A percentile compares a stretch with the other conserved stretches of the same genome.
phyloP scores from a whole-genome alignment of 805 yeast species.

The Candida loeiensis region DNA sequence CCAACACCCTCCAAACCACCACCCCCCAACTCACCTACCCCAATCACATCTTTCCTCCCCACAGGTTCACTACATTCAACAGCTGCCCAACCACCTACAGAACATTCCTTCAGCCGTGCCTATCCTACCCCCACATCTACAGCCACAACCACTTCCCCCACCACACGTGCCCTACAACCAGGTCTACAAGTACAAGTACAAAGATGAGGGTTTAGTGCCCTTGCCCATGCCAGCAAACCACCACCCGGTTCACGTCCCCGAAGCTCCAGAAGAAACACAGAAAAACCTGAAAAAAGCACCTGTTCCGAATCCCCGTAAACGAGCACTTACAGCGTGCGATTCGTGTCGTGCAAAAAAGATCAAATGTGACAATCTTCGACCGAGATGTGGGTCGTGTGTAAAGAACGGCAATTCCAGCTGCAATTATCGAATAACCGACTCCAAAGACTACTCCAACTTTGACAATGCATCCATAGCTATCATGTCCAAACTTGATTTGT shows the following conservation, averaged over 20 bases:
- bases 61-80: constrained; percentile 5
- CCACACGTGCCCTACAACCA: constrained; percentile 2
- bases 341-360: constrained; percentile 34
- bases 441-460: constrained; percentile 18
- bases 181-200: constrained; percentile 4
- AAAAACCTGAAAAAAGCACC: background rate
- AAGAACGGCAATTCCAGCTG: constrained; percentile 26
- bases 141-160: constrained; percentile 6
- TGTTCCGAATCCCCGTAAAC: constrained; percentile 15
- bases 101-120: background rate
- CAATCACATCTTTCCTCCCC: too few relatives aligned
- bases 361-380: constrained; percentile 36
- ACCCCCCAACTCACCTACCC: constrained; percentile 7
- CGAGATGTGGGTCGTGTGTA: constrained; percentile 33
- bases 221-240: too few relatives aligned
- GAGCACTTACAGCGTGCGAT: constrained; percentile 40
- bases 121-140: background rate
- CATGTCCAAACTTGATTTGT: constrained; percentile 26
- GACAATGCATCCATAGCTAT: constrained; percentile 28
- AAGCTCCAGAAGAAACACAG: background rate
- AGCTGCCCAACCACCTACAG: background rate
- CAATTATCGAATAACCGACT: constrained; percentile 29
- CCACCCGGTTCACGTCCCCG: background rate
- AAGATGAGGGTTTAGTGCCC: too few relatives aligned
- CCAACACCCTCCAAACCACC: constrained; percentile 12